These are phyloP conservation scores for Phyllosticta paracitricarpa DNA, from an alignment of 2,329 filamentous ascomycete genomes.

Conservation along the genomic window DNA sequence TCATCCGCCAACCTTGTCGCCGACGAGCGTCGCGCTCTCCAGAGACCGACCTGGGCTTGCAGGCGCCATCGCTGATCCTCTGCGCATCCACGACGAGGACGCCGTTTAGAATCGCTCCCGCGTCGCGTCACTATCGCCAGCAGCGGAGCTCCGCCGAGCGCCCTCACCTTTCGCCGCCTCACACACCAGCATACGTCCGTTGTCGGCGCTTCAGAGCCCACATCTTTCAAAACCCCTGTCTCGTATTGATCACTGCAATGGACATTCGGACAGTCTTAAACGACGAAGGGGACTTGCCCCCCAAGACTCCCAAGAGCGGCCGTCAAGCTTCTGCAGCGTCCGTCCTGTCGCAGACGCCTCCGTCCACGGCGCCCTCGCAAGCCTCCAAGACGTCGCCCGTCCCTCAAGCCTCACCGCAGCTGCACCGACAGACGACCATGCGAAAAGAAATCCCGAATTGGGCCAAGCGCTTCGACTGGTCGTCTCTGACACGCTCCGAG, in stretches of 20 bases:
- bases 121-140: neutral
- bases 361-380: slow-evolving; percentile 7
- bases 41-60: neutral
- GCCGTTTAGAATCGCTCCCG: neutral
- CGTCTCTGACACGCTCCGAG: slow-evolving; percentile 13
- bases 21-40: neutral
- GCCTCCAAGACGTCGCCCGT: slow-evolving; percentile 6
- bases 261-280: slow-evolving; percentile 8
- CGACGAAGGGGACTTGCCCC: slow-evolving; percentile 5
- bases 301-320: slow-evolving; percentile 1
- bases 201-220: neutral
- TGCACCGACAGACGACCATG: neutral
- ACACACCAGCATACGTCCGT: neutral
- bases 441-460: neutral
- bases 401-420: neutral
- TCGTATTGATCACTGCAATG: neutral
- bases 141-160: neutral
- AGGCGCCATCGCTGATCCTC: neutral
- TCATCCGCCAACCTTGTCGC: neutral
- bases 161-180: neutral
- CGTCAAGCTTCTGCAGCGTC: slow-evolving; percentile 8
- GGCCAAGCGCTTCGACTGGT: slow-evolving; percentile 9
- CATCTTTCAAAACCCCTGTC: neutral
- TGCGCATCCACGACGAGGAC: neutral
- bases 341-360: slow-evolving; percentile 3